Conservation (phyloP, 208 protist species). For the Sergeia podlipaevii region DNA sequence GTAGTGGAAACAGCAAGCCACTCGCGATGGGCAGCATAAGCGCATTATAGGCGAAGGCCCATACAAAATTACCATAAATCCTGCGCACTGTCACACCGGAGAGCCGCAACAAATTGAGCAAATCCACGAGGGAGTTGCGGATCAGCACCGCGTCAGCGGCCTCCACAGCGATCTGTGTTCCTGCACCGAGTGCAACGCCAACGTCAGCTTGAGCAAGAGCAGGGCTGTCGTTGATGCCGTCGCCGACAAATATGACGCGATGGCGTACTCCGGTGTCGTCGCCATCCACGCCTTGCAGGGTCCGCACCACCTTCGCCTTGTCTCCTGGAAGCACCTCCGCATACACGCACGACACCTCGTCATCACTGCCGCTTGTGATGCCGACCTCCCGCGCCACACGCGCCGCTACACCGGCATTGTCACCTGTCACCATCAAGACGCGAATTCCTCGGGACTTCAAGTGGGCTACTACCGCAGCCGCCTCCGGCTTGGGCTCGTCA, state of each 20-base stretch:
- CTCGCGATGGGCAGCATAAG: slow-evolving; percentile 84
- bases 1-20: slow-evolving; percentile 64
- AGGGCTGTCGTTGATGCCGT: slow-evolving; percentile 91
- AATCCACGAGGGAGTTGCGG: slow-evolving; percentile 64
- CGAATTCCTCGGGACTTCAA: slow-evolving; percentile 49
- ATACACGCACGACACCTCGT: too few relatives aligned
- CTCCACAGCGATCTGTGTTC: slow-evolving; percentile 82
- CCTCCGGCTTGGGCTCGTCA: slow-evolving; percentile 89
- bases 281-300: too few relatives aligned
- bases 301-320: slow-evolving; percentile 80
- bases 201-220: slow-evolving; percentile 85
- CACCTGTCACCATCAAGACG: slow-evolving; percentile 83
- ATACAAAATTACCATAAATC: slow-evolving; percentile 89
- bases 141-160: slow-evolving; percentile 82
- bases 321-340: slow-evolving; percentile 76
- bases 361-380: slow-evolving; percentile 41
- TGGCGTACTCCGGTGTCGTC: neutral
- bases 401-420: slow-evolving; percentile 60
- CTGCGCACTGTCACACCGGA: slow-evolving; percentile 58
- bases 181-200: slow-evolving; percentile 83
- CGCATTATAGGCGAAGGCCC: slow-evolving; percentile 88
- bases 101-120: slow-evolving; percentile 61
- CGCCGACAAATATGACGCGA: slow-evolving; percentile 82
- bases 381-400: slow-evolving; percentile 66
- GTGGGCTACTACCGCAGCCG: slow-evolving; percentile 47